Evolutionary conservation across 2,329 filamentous ascomycete genomes (phyloP).

Genomic region (Anisogramma anomala): DNA sequence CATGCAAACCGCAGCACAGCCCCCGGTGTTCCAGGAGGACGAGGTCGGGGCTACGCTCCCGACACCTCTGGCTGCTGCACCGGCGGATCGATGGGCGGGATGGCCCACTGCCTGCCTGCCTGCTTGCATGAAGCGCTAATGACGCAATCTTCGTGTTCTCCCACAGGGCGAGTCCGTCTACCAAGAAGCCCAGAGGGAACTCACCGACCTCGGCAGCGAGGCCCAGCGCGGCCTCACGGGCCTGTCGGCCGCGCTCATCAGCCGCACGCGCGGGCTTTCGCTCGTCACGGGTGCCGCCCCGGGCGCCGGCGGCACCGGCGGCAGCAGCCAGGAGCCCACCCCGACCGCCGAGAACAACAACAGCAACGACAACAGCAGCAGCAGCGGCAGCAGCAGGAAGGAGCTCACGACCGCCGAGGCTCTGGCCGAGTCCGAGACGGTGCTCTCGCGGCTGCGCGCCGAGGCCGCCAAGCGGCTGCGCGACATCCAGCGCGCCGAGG

Average conservation of each 20-base stretch:
- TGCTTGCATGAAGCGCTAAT: too few relatives aligned
- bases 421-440: conserved; percentile 42
- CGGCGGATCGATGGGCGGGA: too few relatives aligned
- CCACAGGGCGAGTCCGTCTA: conserved; percentile 66
- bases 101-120: too few relatives aligned
- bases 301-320: conserved; percentile 20
- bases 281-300: conserved; percentile 36
- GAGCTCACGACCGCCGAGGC: conserved; percentile 32
- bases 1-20: too few relatives aligned
- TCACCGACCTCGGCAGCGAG: conserved; percentile 65
- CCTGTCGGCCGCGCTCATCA: conserved; percentile 55
- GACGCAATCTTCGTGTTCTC: too few relatives aligned
- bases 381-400: conserved; percentile 24
- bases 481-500: conserved; percentile 83
- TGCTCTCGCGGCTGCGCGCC: conserved; percentile 63
- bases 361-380: conserved; percentile 25
- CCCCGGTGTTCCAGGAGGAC: too few relatives aligned
- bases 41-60: too few relatives aligned
- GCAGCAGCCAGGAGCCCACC: conserved; percentile 21
- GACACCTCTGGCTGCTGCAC: not conserved
- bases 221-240: conserved; percentile 70
- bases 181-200: conserved; percentile 76
- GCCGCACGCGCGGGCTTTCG: conserved; percentile 62
- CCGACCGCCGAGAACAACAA: conserved; percentile 1
- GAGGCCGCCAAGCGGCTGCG: conserved; percentile 77